Percentiles rank a stretch among this genome's conserved stretches.
phyloP scores from a whole-genome alignment of 257 asterid species.

The Petunia secreta region DNA sequence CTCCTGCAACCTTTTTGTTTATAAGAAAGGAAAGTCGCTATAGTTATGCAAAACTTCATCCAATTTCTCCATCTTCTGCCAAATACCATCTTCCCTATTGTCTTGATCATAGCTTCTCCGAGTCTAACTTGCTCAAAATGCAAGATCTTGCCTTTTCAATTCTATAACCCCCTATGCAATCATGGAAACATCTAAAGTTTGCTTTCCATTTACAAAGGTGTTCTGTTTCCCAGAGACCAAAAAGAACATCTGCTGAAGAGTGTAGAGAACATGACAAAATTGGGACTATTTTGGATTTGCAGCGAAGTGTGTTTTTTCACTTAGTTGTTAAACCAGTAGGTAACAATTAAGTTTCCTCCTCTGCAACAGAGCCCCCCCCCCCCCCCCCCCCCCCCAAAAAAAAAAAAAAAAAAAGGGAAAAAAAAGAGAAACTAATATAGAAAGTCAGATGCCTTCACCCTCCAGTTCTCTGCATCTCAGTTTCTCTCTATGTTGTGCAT shows the following conservation, averaged over 20 bases:
- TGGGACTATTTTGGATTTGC: neutral
- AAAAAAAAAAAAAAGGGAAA: too few relatives aligned
- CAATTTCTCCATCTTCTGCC: conserved; percentile 3
- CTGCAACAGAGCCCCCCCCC: neutral
- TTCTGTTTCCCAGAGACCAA: neutral
- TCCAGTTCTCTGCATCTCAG: neutral
- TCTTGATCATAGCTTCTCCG: conserved; percentile 1
- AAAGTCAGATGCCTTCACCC: neutral
- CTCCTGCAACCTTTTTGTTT: conserved; percentile 8
- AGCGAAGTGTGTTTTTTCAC: neutral
- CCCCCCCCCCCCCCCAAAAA: too few relatives aligned
- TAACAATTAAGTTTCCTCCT: neutral
- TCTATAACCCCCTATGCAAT: neutral
- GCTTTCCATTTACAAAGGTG: neutral
- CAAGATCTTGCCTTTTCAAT: neutral
- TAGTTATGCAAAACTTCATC: neutral
- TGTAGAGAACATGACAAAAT: neutral
- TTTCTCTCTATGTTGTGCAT: neutral
- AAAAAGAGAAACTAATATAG: neutral
- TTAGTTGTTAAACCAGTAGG: neutral
- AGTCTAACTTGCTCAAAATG: neutral
- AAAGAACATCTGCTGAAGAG: neutral
- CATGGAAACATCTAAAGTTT: neutral
- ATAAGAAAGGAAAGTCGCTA: neutral
- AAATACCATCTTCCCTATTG: neutral